A percentile compares a stretch with the other conserved stretches of the same genome.
Conservation (phyloP, 352 stramenopile genomes). For the Pythium aquatile region DNA sequence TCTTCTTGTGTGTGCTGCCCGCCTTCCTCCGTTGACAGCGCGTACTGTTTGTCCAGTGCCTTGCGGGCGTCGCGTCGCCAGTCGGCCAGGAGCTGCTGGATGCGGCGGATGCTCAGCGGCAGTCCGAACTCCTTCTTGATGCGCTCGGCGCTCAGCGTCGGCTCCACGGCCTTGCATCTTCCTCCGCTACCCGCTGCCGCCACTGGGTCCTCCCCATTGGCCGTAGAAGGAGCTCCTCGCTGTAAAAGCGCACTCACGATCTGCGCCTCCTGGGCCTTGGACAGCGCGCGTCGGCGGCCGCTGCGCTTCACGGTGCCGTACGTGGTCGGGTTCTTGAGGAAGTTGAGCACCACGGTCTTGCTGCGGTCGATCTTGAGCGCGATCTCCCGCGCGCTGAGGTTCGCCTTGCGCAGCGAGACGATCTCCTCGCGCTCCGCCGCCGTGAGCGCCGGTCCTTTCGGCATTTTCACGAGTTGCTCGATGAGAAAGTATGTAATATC, state of each 20-base stretch:
- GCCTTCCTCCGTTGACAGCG: slow-evolving; percentile 17
- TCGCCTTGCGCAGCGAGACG: slow-evolving; percentile 33
- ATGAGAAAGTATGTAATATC: slow-evolving; percentile 14
- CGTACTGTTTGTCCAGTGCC: slow-evolving; percentile 31
- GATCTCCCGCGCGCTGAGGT: slow-evolving; percentile 50
- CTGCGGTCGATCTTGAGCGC: slow-evolving; percentile 43
- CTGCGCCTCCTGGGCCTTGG: slow-evolving; percentile 38
- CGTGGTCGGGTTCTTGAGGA: slow-evolving; percentile 39
- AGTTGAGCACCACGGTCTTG: slow-evolving; percentile 66
- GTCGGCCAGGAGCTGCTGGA: slow-evolving; percentile 55
- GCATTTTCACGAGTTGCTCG: slow-evolving; percentile 27
- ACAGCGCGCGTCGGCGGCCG: slow-evolving; percentile 48
- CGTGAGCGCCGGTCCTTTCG: slow-evolving; percentile 39
- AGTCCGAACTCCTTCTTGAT: slow-evolving; percentile 49
- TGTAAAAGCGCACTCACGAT: slow-evolving; percentile 39
- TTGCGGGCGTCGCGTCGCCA: slow-evolving; percentile 38
- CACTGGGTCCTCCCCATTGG: not conserved
- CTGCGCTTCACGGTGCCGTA: slow-evolving; percentile 55
- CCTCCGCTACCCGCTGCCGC: not conserved
- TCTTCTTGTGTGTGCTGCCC: not conserved
- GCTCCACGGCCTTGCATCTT: slow-evolving; percentile 3
- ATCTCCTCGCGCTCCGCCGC: slow-evolving; percentile 42
- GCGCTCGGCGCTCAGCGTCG: slow-evolving; percentile 45
- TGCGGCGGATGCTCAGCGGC: slow-evolving; percentile 49
- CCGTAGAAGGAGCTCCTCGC: not conserved